Conservation (phyloP, 1,284 basidiomycete genomes). For the Coriolopsis trogii region DNA sequence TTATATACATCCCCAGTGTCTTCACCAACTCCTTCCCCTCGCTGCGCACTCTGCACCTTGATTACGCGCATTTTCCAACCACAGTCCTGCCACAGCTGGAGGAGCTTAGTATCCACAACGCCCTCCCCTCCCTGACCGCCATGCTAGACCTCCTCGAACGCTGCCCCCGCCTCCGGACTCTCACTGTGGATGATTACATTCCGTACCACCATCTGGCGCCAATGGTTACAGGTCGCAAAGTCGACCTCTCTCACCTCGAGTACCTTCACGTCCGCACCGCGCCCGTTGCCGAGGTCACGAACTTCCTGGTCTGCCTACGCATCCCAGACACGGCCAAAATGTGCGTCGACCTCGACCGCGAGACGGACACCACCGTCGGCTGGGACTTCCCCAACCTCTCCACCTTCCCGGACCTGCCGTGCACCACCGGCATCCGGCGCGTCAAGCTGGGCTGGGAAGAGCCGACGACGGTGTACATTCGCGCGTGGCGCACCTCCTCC, state of each 20-base stretch:
- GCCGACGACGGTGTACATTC: too few relatives aligned
- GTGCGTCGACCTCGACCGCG: conserved; percentile 1
- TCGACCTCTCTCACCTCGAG: not conserved
- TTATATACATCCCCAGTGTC: not conserved
- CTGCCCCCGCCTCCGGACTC: not conserved
- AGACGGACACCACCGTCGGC: not conserved
- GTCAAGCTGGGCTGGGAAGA: not conserved
- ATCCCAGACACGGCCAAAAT: not conserved
- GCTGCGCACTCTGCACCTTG: not conserved
- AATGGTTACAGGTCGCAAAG: too few relatives aligned
- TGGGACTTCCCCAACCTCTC: not conserved
- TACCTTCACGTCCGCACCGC: not conserved
- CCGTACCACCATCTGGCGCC: not conserved
- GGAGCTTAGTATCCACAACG: not conserved
- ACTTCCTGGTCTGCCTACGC: not conserved
- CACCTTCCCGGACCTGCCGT: not conserved
- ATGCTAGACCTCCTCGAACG: conserved; percentile 2
- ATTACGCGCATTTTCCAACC: not conserved
- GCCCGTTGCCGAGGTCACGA: not conserved
- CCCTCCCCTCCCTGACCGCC: not conserved
- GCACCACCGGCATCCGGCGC: not conserved
- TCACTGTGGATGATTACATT: not conserved
- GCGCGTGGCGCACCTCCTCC: too few relatives aligned
- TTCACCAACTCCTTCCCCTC: not conserved
- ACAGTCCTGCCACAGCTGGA: not conserved